phyloP scores from a whole-genome alignment of 768 basidiomycete genomes.

The Strobilomyces echinocephalus region DNA sequence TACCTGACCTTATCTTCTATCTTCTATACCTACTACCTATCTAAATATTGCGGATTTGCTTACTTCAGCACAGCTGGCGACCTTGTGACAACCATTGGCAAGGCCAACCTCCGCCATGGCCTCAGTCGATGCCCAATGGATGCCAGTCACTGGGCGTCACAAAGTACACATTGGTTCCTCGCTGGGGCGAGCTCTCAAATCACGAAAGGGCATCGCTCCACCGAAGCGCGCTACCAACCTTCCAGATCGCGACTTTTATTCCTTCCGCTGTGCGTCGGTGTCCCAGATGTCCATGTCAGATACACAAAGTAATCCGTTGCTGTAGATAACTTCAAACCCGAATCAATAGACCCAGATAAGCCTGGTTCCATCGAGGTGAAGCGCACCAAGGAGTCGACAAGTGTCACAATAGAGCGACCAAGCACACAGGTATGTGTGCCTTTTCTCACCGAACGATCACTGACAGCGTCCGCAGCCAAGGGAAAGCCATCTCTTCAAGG shows the following conservation, averaged over 20 bases:
- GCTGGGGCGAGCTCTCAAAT: slow-evolving; percentile 60
- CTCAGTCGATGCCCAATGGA: slow-evolving; percentile 44
- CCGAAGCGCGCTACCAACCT: slow-evolving; percentile 39
- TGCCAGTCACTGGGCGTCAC: slow-evolving; percentile 55
- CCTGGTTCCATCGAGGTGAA: slow-evolving; percentile 63
- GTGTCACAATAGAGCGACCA: slow-evolving; percentile 59
- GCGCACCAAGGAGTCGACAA: slow-evolving; percentile 47
- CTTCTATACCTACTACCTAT: too few relatives aligned
- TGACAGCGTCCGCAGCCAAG: slow-evolving; percentile 35
- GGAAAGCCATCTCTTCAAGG: slow-evolving; percentile 54
- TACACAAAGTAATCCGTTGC: not conserved
- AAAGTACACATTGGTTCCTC: slow-evolving; percentile 59
- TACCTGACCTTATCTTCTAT: too few relatives aligned
- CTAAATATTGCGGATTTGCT: slow-evolving; percentile 10
- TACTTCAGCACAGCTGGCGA: slow-evolving; percentile 23
- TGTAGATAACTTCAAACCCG: slow-evolving; percentile 73
- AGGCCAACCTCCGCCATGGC: slow-evolving; percentile 38
- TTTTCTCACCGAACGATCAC: not conserved
- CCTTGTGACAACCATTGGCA: too few relatives aligned
- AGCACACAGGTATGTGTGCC: slow-evolving; percentile 49
- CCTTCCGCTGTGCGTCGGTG: slow-evolving; percentile 62
- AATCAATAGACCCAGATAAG: slow-evolving; percentile 60
- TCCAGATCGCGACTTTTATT: slow-evolving; percentile 67
- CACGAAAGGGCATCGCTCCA: slow-evolving; percentile 51
- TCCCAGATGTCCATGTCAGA: not conserved